phyloP scores from a whole-genome alignment of 768 basidiomycete species.

The Mycena vulgaris region DNA sequence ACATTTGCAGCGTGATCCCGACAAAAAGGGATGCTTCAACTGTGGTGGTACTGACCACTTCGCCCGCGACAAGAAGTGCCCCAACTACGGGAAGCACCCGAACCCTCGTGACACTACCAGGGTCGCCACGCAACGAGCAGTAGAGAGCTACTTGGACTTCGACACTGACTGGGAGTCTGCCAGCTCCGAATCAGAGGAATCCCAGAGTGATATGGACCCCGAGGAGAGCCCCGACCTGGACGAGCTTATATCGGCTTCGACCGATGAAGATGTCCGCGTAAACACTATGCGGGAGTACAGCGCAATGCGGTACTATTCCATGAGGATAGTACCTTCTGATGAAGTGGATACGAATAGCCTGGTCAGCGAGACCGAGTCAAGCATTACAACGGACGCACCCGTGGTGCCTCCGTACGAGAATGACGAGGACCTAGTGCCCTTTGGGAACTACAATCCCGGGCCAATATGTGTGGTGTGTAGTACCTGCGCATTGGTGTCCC shows the following conservation, averaged over 20 bases:
- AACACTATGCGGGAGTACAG: background rate
- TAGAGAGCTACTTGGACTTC: constrained; percentile 12
- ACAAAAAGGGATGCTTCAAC: background rate
- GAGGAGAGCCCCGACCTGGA: constrained; percentile 2
- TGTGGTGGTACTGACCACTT: constrained; percentile 15
- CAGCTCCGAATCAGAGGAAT: background rate
- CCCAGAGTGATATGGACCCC: background rate
- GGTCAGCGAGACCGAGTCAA: background rate
- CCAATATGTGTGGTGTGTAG: background rate
- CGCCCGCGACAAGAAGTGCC: constrained; percentile 2
- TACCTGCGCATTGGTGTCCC: background rate
- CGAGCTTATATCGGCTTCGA: background rate
- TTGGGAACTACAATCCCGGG: background rate
- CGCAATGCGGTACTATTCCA: background rate
- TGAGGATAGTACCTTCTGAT: background rate
- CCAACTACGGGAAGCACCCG: background rate
- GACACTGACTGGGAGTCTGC: background rate
- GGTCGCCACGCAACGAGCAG: background rate
- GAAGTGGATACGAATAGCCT: background rate
- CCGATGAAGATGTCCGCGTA: background rate
- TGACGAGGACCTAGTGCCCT: background rate
- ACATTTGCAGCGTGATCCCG: too few species aligned
- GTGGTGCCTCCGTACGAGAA: too few species aligned
- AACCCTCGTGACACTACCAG: background rate
- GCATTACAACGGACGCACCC: background rate